Evolutionary conservation across 352 stramenopile species (phyloP).

Genomic region (Globisporangium irregulare): DNA sequence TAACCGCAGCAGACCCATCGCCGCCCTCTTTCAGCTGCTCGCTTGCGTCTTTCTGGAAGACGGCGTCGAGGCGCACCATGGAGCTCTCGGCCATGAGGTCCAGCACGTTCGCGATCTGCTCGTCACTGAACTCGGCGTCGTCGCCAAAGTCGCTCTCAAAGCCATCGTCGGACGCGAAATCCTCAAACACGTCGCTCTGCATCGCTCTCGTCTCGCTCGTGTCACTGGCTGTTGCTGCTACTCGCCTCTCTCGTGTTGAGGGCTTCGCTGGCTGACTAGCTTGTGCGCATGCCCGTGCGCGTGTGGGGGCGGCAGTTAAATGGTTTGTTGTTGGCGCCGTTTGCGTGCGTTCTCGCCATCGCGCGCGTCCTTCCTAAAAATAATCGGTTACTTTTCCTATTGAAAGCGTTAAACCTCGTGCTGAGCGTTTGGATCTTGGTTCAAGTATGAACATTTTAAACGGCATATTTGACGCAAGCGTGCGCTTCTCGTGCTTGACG

Average conservation of each 20-base stretch:
- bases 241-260: not conserved
- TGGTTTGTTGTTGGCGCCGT: not conserved
- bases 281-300: not conserved
- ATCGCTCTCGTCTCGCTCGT: not conserved
- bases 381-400: not conserved
- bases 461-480: not conserved
- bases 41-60: not conserved
- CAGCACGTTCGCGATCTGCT: constrained; percentile 38
- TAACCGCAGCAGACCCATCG: not conserved
- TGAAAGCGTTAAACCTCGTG: not conserved
- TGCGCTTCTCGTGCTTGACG: not conserved
- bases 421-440: not conserved
- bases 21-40: not conserved
- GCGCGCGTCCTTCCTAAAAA: not conserved
- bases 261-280: not conserved
- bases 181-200: constrained; percentile 42
- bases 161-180: constrained; percentile 38
- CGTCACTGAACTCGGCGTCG: constrained; percentile 37
- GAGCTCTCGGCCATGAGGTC: constrained; percentile 34
- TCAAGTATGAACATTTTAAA: not conserved
- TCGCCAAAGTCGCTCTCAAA: constrained; percentile 19
- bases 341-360: not conserved
- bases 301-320: not conserved
- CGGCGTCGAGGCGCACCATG: constrained; percentile 3
- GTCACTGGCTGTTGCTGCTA: not conserved